Base-by-base conservation (phyloP, 768 basidiomycete species). In the Panaeolus papilionaceus region DNA sequence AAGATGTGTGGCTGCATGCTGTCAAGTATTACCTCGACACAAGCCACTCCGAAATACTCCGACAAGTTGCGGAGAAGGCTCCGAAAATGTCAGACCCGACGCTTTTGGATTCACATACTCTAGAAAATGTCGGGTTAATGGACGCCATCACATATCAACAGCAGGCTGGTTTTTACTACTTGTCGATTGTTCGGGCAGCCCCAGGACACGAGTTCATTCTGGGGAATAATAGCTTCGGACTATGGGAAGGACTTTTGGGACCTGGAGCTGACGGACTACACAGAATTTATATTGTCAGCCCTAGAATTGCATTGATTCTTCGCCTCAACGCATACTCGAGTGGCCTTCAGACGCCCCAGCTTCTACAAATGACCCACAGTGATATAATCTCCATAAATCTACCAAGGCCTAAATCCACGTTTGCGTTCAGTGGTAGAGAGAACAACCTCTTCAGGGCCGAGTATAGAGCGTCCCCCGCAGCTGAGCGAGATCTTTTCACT, bases 11-110 rank as follows among this genome's bases (percentile, higher is more conserved):
- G 79, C 66, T 77, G n/a, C 67, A 75, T 37, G 74, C 70, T 2
- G 67, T 81, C 12, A 68, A 69, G 8, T 81, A 79, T 62, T 78
- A 76, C 47, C 75, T 81, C 9, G 73, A 77, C 28, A 77, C 73
- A 0, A 69, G 76, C 0, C 80, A 79, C 61, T 26, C 51, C 5
- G 10, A 54, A n/a, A 54, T 54, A 26, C 51, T 54, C 8, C 51
- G 28, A 5, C 51, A 54, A n/a, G 51, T 54, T 54, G 23, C 51
- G 28, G 26, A 26, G 26, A 54, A 11, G 18, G 5, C 51, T 12
- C 51, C 51, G 2, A 11, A 11, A 33, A 33, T 11, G 2, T 4
- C 47, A 49, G 51, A 54, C 26, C 2, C 33, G 26, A 9, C 33
- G 26, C 8, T 2, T 11, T 6, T 54, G 10, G 12, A 33, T 26